phyloP scores from a whole-genome alignment of 306 rosid genomes.

The Argentina anserina region DNA sequence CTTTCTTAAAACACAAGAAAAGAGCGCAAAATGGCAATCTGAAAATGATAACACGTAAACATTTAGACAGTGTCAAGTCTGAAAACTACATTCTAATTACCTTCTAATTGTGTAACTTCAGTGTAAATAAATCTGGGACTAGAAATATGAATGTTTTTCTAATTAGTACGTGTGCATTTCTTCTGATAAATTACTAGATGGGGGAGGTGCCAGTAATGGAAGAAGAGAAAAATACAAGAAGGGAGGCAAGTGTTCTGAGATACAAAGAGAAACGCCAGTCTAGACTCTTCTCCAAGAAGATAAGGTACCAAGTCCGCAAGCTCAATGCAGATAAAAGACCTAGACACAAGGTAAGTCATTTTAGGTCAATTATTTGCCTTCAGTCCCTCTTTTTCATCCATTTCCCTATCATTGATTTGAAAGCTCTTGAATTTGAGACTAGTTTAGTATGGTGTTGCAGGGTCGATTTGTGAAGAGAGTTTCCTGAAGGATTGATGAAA shows the following conservation, averaged over 20 bases:
- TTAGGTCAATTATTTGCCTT: not conserved
- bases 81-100: not conserved
- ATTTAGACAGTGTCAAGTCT: not conserved
- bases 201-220: conserved; percentile 76
- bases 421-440: not conserved
- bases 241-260: conserved; percentile 77
- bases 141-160: not conserved
- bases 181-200: conserved; percentile 38
- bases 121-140: not conserved
- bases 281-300: conserved; percentile 85
- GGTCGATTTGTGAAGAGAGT: conserved; percentile 84
- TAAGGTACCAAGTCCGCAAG: conserved; percentile 87
- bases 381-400: conserved; percentile 1
- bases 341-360: conserved; percentile 57
- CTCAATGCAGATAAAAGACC: conserved; percentile 90
- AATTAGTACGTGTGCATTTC: not conserved
- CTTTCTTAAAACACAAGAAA: not conserved
- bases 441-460: conserved; percentile 31
- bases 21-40: not conserved
- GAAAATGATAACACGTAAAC: not conserved
- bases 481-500: conserved; percentile 31
- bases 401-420: conserved; percentile 13
- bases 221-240: conserved; percentile 57
- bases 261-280: conserved; percentile 79
- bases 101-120: not conserved